phyloP scores from a whole-genome alignment of 2,329 filamentous ascomycete species.

The Hypoxylon sp. region DNA sequence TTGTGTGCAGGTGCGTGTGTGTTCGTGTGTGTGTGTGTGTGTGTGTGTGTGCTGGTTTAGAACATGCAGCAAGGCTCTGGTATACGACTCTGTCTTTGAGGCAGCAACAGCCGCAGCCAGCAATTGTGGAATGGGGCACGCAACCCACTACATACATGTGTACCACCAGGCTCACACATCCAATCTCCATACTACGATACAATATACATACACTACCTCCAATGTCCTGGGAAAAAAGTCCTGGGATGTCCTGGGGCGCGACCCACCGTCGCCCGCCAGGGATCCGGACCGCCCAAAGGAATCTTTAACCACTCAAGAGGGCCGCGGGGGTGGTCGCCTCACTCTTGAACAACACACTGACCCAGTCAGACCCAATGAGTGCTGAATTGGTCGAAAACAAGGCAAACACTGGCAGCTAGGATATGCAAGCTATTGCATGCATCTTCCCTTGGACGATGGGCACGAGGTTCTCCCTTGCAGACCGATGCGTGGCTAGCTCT shows the following conservation, averaged over 20 bases:
- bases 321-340: slow-evolving; percentile 50
- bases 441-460: slow-evolving; percentile 44
- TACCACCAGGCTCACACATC: neutral
- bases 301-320: slow-evolving; percentile 51
- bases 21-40: too few relatives aligned
- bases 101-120: slow-evolving; percentile 30
- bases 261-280: slow-evolving; percentile 44
- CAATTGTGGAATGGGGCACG: slow-evolving; percentile 20
- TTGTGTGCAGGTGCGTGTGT: too few relatives aligned
- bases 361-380: slow-evolving; percentile 50
- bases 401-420: slow-evolving; percentile 47
- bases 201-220: slow-evolving; percentile 1
- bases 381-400: slow-evolving; percentile 45
- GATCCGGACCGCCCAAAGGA: slow-evolving; percentile 42
- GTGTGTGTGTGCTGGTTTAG: neutral
- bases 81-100: slow-evolving; percentile 22
- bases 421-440: slow-evolving; percentile 47
- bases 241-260: slow-evolving; percentile 29
- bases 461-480: slow-evolving; percentile 50
- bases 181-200: neutral
- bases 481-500: slow-evolving; percentile 44
- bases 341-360: slow-evolving; percentile 53
- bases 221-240: neutral
- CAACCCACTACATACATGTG: slow-evolving; percentile 13
- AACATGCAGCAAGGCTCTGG: slow-evolving; percentile 20